phyloP scores from a whole-genome alignment of 2,329 filamentous ascomycete genomes.

The Paecilomyces dactylethromorphus region DNA sequence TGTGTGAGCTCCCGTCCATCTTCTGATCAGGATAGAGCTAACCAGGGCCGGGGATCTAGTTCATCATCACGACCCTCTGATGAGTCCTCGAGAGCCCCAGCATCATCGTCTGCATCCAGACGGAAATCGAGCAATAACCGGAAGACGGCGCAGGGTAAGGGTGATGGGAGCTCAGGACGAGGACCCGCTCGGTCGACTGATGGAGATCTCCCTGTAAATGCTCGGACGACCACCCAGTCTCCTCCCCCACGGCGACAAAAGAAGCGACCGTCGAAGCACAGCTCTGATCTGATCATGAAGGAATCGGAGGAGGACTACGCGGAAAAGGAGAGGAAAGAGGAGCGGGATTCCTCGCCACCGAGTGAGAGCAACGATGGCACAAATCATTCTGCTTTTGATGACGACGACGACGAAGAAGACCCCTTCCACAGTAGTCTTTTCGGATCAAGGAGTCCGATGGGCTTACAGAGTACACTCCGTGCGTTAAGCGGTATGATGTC shows the following conservation, averaged over 20 bases:
- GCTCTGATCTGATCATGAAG: conserved; percentile 65
- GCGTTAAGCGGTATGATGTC: conserved; percentile 90
- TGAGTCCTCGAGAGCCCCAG: conserved; percentile 49
- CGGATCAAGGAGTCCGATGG: conserved; percentile 56
- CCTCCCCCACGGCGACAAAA: conserved; percentile 42
- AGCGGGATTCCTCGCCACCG: conserved; percentile 51
- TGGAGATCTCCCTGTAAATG: conserved; percentile 20
- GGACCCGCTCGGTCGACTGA: conserved; percentile 8
- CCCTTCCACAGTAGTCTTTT: conserved; percentile 59
- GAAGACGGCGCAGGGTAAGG: conserved; percentile 52
- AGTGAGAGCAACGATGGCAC: conserved; percentile 64
- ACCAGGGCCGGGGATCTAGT: conserved; percentile 33
- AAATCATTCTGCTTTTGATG: conserved; percentile 44
- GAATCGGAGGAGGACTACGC: conserved; percentile 55
- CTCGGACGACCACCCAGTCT: conserved; percentile 25
- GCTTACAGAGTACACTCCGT: conserved; percentile 72
- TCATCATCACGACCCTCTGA: conserved; percentile 59
- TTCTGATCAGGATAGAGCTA: conserved; percentile 7
- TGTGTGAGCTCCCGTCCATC: conserved; percentile 13
- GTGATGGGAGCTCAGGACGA: not conserved
- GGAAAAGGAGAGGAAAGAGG: conserved; percentile 32
- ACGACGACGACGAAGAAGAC: conserved; percentile 47
- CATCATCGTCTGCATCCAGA: conserved; percentile 58
- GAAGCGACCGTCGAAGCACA: conserved; percentile 47
- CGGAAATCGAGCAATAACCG: conserved; percentile 68